Evolutionary conservation across 768 basidiomycete species (phyloP), one percentile per base, ranked within the genome.

Genomic region (Russula griseocarnosa): DNA sequence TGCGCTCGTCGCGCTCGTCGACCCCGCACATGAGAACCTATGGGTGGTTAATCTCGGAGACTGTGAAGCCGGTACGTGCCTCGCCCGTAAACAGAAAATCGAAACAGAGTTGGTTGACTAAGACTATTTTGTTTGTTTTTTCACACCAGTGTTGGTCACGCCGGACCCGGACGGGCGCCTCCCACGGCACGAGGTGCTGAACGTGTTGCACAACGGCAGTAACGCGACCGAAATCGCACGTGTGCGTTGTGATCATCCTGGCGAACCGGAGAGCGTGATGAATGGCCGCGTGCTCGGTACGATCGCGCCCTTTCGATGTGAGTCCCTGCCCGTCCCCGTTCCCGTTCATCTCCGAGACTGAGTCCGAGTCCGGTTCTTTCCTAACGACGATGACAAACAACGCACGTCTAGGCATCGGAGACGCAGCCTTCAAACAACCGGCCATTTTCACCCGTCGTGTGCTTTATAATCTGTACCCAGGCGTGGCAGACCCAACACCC

Each of bases 31-130:
- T 65, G 78, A 82, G 69, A 83, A 90, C 63, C 75, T 91, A n/a
- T 92, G 90, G 90, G 76, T 91, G 40, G 90, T 88, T 2, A 90
- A 90, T 70, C 78, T 92, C 28, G 90, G 90, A 13, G 90, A 92
- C 71, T 91, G 88, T 71, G 86, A 88, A 78, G 89, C 87, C 60
- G 79, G 88, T 88, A 69, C 65, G 86, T 76, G 7, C 36, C 13
- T 26, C 14, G 5, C 11, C 26, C 49, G 16, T 28, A 18, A 13
- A 14, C 5, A 50, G 16, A 50, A 50, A 9, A 50, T 13, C 13
- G 28, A 28, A 24, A 28, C 26, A 13, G 11, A n/a, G 24, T 42
- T 10, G 53, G 49, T 32, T 65, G 32, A 61, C 38, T 26, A 3
- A 36, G 14, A n/a, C 16, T 34, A 1, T 34, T 34, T 9, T 14